A percentile compares a stretch with the other conserved stretches of the same genome.
Conservation (phyloP, 192 early-diverging fungal species). For the Pecoramyces ruminantium region DNA sequence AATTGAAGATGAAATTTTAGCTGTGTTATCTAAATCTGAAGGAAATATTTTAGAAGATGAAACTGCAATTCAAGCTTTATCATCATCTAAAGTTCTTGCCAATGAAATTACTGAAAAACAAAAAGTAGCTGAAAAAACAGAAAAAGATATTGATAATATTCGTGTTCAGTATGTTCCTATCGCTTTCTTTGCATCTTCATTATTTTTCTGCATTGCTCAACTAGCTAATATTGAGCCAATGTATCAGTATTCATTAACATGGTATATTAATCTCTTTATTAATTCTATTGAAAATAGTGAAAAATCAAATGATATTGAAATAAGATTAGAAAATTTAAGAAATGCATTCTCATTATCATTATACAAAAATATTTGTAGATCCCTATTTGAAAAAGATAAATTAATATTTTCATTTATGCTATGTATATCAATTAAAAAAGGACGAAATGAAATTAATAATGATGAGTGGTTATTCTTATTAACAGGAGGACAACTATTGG, state of each 20-base stretch:
- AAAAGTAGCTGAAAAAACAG: slow-evolving; percentile 36
- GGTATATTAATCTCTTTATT: slow-evolving; percentile 43
- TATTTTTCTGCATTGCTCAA: slow-evolving; percentile 46
- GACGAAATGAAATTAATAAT: neutral
- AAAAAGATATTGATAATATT: slow-evolving; percentile 40
- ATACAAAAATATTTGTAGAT: slow-evolving; percentile 37
- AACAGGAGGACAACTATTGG: slow-evolving; percentile 22
- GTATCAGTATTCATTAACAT: slow-evolving; percentile 43
- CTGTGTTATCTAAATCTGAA: slow-evolving; percentile 32
- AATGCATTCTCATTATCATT: slow-evolving; percentile 34
- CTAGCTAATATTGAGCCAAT: slow-evolving; percentile 45
- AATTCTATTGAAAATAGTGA: slow-evolving; percentile 14
- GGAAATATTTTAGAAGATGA: slow-evolving; percentile 48
- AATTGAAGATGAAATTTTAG: slow-evolving; percentile 44
- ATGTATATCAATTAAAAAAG: neutral
- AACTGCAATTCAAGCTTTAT: slow-evolving; percentile 40
- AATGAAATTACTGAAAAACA: slow-evolving; percentile 42
- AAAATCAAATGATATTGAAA: slow-evolving; percentile 4
- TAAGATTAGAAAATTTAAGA: slow-evolving; percentile 10
- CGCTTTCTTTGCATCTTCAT: slow-evolving; percentile 24
- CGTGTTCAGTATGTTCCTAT: slow-evolving; percentile 40
- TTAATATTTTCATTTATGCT: neutral
- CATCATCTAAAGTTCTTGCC: slow-evolving; percentile 38
- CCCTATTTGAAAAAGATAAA: slow-evolving; percentile 37
- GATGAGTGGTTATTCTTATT: slow-evolving; percentile 34